Evolutionary conservation across 176 grass and related monocot species (phyloP).

Genomic region (Pharus latifolius): DNA sequence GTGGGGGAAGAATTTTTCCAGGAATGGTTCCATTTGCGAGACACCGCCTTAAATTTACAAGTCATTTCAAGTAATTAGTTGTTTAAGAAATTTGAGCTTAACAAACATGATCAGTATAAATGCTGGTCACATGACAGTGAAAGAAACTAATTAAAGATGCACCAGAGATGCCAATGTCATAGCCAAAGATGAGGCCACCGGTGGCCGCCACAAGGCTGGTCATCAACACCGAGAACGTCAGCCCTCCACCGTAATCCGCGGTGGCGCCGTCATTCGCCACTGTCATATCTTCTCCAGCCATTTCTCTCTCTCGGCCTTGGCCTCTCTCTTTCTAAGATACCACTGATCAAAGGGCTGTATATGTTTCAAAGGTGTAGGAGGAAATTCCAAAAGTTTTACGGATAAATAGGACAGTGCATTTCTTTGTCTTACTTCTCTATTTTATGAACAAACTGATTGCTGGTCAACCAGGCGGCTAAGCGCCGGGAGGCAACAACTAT

Average conservation of each 20-base stretch:
- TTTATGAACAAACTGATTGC: no score
- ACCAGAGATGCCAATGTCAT: slow-evolving; percentile 34
- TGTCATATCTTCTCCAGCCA: not conserved
- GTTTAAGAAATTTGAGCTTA: not conserved
- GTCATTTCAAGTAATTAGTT: not conserved
- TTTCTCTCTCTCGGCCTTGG: not conserved
- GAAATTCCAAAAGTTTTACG: no score
- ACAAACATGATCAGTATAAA: not conserved
- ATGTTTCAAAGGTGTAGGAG: no score
- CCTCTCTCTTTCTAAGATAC: no score
- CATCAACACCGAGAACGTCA: slow-evolving; percentile 27
- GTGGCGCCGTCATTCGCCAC: not conserved
- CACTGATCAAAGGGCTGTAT: no score
- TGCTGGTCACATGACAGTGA: no score
- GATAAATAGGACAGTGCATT: no score
- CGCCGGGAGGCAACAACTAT: no score
- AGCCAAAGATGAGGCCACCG: slow-evolving; percentile 45
- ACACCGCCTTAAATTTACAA: slow-evolving; percentile 22
- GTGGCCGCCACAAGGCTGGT: slow-evolving; percentile 36
- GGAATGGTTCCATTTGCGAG: slow-evolving; percentile 51
- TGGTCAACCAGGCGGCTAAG: no score
- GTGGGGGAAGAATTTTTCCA: slow-evolving; percentile 34
- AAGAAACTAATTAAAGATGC: not conserved
- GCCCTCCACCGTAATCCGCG: slow-evolving; percentile 12
- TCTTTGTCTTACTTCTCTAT: no score